Evolutionary conservation across 306 rosid genomes (phyloP).

Genomic region (Abrus precatorius): DNA sequence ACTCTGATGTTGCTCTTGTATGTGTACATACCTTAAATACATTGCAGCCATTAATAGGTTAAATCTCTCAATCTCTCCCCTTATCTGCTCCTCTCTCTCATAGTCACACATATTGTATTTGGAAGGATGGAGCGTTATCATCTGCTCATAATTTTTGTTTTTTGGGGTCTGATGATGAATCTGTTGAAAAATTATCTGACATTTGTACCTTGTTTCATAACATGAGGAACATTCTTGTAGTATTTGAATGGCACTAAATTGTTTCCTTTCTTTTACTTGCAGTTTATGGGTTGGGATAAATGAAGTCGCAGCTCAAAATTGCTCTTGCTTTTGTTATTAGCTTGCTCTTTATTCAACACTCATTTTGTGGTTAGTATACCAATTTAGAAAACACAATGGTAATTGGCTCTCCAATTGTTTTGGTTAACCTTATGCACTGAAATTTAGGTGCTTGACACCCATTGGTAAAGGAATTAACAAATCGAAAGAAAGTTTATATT

Average conservation of each 20-base stretch:
- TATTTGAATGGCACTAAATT: conserved; percentile 33
- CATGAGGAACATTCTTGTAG: conserved; percentile 32
- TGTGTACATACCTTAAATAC: neutral
- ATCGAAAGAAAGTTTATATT: too few species aligned
- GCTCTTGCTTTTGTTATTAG: conserved; percentile 61
- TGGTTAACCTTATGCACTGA: neutral
- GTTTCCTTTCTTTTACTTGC: conserved; percentile 40
- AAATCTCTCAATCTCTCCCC: conserved; percentile 2
- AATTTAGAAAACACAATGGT: neutral
- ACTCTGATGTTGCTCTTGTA: conserved; percentile 3
- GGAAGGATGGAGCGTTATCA: neutral
- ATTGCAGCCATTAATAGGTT: conserved; percentile 14
- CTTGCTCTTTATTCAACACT: conserved; percentile 67
- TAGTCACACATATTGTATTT: neutral
- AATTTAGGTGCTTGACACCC: neutral
- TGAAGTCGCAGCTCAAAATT: conserved; percentile 67
- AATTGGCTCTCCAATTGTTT: conserved; percentile 36
- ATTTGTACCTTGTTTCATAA: conserved; percentile 24
- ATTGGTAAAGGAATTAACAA: too few species aligned
- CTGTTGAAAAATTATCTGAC: conserved; percentile 12
- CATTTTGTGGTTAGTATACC: conserved; percentile 72
- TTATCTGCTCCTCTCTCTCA: neutral
- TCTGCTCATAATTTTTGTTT: conserved; percentile 6
- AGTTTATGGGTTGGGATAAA: conserved; percentile 63
- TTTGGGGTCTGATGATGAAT: conserved; percentile 16